Evolutionary conservation across 1,284 basidiomycete genomes (phyloP), one percentile per base, ranked within the genome.

Genomic region (Irpex sp.): DNA sequence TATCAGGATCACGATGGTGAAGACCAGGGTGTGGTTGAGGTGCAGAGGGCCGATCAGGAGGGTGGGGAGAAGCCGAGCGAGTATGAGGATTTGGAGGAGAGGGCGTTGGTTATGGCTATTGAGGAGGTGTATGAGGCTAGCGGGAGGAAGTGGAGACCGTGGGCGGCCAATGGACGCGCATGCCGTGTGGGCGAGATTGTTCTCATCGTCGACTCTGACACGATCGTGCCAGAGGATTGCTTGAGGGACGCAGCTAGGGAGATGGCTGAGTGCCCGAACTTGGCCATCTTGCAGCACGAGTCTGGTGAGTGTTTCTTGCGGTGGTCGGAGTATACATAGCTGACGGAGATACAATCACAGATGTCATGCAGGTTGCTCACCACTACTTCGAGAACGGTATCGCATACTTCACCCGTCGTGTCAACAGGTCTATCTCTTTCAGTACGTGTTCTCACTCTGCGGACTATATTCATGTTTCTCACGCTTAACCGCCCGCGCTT

Each of bases 311-410:
- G 26, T n/a, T n/a, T n/a, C n/a, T n/a, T n/a, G n/a, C n/a, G n/a
- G n/a, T n/a, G n/a, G n/a, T n/a, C n/a, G n/a, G n/a, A n/a, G 4
- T 9, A n/a, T 19, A 13, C n/a, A 17, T 7, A 31, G 15, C 47
- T 58, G 54, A 63, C 33, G 37, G 19, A 2, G n/a, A 13, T 51
- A 19, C 53, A 53, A 46, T 58, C 1, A 2, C 37, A 73, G 78
- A 79, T 62, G 78, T 79, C 61, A 84, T 86, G 83, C 78, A 84
- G 71, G 83, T 85, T 63, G 79, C 80, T 39, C 75, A 82, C 68
- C 81, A 83, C 70, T 86, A 83, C 75, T 87, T 86, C 63, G 84
- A 86, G 70, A 81, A 81, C 67, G 81, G 80, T 19, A 81, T 87
- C 61, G 80, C 81, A n/a, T 82, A 81, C 74, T 86, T 87, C 72